Percentiles rank a stretch among this genome's conserved stretches.
phyloP scores from a whole-genome alignment of 106 monocot genomes.

The Ottelia alismoides region DNA sequence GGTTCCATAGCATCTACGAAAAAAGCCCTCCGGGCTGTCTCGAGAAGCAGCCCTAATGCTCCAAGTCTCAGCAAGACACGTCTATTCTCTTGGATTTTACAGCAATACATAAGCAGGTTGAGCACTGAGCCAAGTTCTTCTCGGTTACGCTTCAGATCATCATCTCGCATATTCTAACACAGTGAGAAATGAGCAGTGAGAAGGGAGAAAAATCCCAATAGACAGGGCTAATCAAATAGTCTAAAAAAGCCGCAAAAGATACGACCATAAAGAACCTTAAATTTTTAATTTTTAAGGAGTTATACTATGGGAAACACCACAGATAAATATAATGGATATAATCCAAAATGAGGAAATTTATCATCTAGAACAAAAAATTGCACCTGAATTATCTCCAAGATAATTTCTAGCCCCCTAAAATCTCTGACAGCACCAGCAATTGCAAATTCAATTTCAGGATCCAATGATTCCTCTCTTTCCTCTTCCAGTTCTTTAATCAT shows the following conservation, averaged over 20 bases:
- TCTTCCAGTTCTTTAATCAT: slow-evolving; percentile 99
- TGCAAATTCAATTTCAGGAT: slow-evolving; percentile 97
- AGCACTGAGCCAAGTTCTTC: slow-evolving; percentile 80
- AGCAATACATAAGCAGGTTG: slow-evolving; percentile 93
- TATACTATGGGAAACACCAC: no score
- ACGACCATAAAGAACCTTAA: no score
- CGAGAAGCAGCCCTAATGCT: slow-evolving; percentile 78
- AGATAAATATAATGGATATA: no score
- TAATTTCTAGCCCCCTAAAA: slow-evolving; percentile 81
- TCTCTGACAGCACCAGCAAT: slow-evolving; percentile 96
- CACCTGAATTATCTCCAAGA: slow-evolving; percentile 93
- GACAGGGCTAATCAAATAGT: no score
- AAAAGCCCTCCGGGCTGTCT: slow-evolving; percentile 86
- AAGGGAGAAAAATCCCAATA: no score
- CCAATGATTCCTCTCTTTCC: slow-evolving; percentile 95
- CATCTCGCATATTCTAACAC: slow-evolving; percentile 64
- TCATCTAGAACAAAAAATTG: background rate
- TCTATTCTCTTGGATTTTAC: slow-evolving; percentile 90
- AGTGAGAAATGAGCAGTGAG: background rate
- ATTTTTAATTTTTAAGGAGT: no score
- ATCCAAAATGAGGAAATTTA: no score
- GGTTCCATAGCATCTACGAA: slow-evolving; percentile 91
- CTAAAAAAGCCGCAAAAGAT: no score
- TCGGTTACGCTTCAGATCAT: slow-evolving; percentile 77
- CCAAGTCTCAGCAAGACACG: slow-evolving; percentile 63